These are phyloP conservation scores for Termitomyces sp. DNA, from an alignment of 768 basidiomycete species.

Conservation along the genomic window DNA sequence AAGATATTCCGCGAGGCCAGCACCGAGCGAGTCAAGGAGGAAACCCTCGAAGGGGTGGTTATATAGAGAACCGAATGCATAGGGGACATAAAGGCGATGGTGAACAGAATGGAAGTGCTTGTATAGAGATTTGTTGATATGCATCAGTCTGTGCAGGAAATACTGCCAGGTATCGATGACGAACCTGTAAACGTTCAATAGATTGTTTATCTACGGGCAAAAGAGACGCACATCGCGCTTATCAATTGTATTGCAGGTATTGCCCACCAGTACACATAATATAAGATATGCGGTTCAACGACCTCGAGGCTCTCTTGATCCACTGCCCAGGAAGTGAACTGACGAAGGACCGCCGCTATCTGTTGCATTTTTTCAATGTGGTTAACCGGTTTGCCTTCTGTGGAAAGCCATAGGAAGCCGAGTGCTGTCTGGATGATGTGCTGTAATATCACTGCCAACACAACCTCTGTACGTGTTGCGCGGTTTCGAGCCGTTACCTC, in stretches of 20 bases:
- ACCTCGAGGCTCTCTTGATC: constrained; percentile 39
- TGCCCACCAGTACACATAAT: constrained; percentile 90
- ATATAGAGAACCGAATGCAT: constrained; percentile 94
- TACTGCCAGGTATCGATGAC: constrained; percentile 98
- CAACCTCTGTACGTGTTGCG: constrained; percentile 65
- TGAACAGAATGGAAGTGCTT: constrained; percentile 90
- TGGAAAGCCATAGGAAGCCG: constrained; percentile 63
- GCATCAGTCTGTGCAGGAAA: constrained; percentile 90
- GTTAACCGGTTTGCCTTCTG: constrained; percentile 27
- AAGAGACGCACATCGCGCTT: constrained; percentile 72
- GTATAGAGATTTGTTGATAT: constrained; percentile 87
- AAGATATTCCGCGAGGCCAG: constrained; percentile 66
- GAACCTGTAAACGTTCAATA: constrained; percentile 48
- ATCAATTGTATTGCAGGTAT: constrained; percentile 72
- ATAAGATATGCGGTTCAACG: constrained; percentile 36
- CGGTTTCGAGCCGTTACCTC: constrained; percentile 76
- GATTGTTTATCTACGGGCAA: neutral
- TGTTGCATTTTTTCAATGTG: constrained; percentile 41
- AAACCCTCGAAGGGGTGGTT: constrained; percentile 97
- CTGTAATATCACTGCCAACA: constrained; percentile 80
- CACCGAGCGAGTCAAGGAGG: constrained; percentile 80
- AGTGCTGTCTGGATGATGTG: constrained; percentile 80
- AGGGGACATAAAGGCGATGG: constrained; percentile 94
- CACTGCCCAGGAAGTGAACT: constrained; percentile 30
- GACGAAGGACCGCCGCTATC: constrained; percentile 34